Evolutionary conservation across 768 basidiomycete genomes (phyloP).

Genomic region (Brasilioporus rufonigricans): DNA sequence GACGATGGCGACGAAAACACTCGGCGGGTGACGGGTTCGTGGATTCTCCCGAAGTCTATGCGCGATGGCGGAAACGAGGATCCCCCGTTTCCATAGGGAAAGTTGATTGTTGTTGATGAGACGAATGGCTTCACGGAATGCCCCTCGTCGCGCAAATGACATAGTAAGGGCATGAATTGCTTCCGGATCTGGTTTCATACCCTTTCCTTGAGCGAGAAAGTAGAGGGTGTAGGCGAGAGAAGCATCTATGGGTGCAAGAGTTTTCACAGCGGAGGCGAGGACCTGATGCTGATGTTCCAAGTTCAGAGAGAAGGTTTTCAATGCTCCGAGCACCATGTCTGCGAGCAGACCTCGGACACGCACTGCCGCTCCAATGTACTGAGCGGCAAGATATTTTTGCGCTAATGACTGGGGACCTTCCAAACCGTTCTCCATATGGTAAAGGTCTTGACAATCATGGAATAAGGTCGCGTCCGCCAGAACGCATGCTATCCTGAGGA

Average conservation of each 20-base stretch:
- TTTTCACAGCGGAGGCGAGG: slow-evolving; percentile 17
- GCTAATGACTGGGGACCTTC: not conserved
- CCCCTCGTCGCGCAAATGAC: slow-evolving; percentile 27
- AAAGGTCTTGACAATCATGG: slow-evolving; percentile 36
- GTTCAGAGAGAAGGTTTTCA: slow-evolving; percentile 27
- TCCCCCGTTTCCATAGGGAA: slow-evolving; percentile 32
- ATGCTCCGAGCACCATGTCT: slow-evolving; percentile 30
- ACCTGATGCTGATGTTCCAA: slow-evolving; percentile 28
- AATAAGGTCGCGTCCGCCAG: slow-evolving; percentile 38
- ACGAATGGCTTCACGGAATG: slow-evolving; percentile 25
- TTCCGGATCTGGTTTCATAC: slow-evolving; percentile 22
- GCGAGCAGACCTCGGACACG: slow-evolving; percentile 28
- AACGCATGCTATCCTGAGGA: slow-evolving; percentile 45
- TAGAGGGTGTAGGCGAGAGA: slow-evolving; percentile 35
- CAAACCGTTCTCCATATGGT: slow-evolving; percentile 24
- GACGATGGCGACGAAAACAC: slow-evolving; percentile 33
- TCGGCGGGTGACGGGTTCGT: slow-evolving; percentile 27
- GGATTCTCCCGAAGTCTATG: slow-evolving; percentile 36
- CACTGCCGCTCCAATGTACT: slow-evolving; percentile 28
- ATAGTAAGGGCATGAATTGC: slow-evolving; percentile 33
- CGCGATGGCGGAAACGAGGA: slow-evolving; percentile 40
- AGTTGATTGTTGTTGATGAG: slow-evolving; percentile 36
- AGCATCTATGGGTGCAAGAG: slow-evolving; percentile 28
- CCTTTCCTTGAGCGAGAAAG: slow-evolving; percentile 25
- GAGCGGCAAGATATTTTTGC: slow-evolving; percentile 15